These are phyloP conservation scores for Tolypocladium cylindrosporum DNA, from an alignment of 2,329 filamentous ascomycete genomes.

Conservation along the genomic window DNA sequence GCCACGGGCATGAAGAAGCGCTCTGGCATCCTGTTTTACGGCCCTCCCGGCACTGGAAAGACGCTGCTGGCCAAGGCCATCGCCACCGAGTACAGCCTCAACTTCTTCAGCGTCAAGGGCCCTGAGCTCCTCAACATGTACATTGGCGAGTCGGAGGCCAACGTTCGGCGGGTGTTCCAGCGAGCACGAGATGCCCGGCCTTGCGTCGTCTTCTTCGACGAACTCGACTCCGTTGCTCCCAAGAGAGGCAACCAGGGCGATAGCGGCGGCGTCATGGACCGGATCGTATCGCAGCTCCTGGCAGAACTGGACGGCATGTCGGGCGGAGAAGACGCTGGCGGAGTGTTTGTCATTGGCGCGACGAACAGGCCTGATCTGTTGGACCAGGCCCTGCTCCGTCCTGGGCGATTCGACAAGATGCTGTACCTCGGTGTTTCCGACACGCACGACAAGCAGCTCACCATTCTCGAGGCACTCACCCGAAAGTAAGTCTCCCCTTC, in stretches of 20 bases:
- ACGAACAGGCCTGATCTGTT: conserved; percentile 91
- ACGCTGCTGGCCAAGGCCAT: conserved; percentile 89
- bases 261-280: conserved; percentile 95
- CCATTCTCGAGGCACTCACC: conserved; percentile 86
- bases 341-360: conserved; percentile 93
- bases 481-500: conserved; percentile 58
- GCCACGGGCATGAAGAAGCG: conserved; percentile 98
- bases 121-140: conserved; percentile 94
- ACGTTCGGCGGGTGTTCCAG: conserved; percentile 83
- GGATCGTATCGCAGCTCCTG: conserved; percentile 88
- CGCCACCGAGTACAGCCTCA: conserved; percentile 85
- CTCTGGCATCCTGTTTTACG: conserved; percentile 86
- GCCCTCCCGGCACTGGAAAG: conserved; percentile 84
- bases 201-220: conserved; percentile 90
- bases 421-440: conserved; percentile 93
- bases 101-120: conserved; percentile 91
- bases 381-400: conserved; percentile 79
- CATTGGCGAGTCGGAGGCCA: conserved; percentile 88
- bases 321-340: conserved; percentile 73
- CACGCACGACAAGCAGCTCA: conserved; percentile 92
- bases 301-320: conserved; percentile 98
- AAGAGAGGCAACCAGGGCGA: conserved; percentile 97
- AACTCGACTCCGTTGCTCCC: conserved; percentile 85
- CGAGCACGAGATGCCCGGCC: conserved; percentile 75
- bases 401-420: conserved; percentile 96